Conservation (phyloP, 306 rosid species). For the Malus sieversii region DNA sequence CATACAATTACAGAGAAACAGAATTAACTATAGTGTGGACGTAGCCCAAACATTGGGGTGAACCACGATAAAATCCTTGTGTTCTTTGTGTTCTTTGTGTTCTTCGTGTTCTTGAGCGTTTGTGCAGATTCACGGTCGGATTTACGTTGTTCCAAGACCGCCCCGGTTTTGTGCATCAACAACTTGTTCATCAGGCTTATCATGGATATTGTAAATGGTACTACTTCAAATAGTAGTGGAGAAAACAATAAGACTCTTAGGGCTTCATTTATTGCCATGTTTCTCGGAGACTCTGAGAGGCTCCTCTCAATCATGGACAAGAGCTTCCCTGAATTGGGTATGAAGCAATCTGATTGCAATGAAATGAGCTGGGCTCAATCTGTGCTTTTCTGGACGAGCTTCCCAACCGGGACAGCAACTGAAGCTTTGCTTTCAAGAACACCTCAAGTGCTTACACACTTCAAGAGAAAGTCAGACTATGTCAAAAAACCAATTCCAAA, state of each 20-base stretch:
- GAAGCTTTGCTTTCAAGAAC: constrained; percentile 18
- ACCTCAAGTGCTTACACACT: constrained; percentile 9
- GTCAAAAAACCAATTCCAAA: constrained; percentile 26
- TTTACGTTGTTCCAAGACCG: too few species aligned
- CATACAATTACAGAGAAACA: too few species aligned
- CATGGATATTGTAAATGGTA: constrained; percentile 10
- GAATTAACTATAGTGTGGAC: too few species aligned
- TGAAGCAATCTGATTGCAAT: constrained; percentile 10
- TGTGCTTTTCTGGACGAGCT: constrained; percentile 26
- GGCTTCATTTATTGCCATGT: constrained; percentile 18
- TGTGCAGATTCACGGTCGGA: too few species aligned
- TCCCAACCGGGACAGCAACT: constrained; percentile 1
- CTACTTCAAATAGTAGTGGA: background rate
- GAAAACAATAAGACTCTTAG: constrained; percentile 10
- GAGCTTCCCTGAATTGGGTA: constrained; percentile 28
- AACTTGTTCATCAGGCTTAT: constrained; percentile 27
- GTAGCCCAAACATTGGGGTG: too few species aligned
- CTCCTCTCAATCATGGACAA: constrained; percentile 17
- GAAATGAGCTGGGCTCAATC: constrained; percentile 31
- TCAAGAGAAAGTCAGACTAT: constrained; percentile 28
- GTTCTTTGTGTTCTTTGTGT: too few species aligned
- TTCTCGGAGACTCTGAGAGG: constrained; percentile 25
- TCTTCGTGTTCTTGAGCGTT: too few species aligned
- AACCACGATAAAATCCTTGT: too few species aligned
- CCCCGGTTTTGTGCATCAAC: too few species aligned